Evolutionary conservation across 345 rosid species (phyloP).

Genomic region (Arabidopsis suecica): DNA sequence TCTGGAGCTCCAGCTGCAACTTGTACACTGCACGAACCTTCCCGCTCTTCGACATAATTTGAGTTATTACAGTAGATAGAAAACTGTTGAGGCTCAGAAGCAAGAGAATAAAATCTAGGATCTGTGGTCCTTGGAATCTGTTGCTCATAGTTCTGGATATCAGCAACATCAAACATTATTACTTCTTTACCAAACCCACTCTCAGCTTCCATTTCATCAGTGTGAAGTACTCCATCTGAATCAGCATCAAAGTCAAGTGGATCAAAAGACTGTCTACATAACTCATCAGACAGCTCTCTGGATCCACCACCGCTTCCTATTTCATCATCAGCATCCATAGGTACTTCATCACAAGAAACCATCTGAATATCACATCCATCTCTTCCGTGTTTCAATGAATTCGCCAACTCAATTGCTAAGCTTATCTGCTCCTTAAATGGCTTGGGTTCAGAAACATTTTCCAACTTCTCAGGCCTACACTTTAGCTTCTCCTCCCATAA

Average conservation of each 20-base stretch:
- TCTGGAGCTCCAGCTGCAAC: constrained; percentile 32
- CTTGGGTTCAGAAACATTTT: constrained; percentile 34
- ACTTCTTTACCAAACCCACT: constrained; percentile 45
- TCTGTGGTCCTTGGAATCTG: constrained; percentile 41
- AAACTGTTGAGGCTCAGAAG: constrained; percentile 50
- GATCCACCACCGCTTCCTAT: constrained; percentile 15
- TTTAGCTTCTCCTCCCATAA: constrained; percentile 31
- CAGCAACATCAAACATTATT: constrained; percentile 50
- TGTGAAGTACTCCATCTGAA: constrained; percentile 48
- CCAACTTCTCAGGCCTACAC: constrained; percentile 38
- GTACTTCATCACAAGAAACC: constrained; percentile 43
- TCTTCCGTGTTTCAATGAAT: constrained; percentile 36
- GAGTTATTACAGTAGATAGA: constrained; percentile 19
- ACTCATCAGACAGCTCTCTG: constrained; percentile 24
- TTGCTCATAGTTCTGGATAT: constrained; percentile 37
- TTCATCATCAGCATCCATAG: constrained; percentile 27
- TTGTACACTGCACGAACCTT: constrained; percentile 31
- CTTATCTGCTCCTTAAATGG: constrained; percentile 40
- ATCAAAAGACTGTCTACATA: constrained; percentile 33
- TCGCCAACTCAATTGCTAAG: constrained; percentile 49
- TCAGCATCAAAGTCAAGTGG: constrained; percentile 39
- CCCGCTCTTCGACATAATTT: background rate
- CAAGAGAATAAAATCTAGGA: constrained; percentile 47
- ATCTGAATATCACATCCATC: constrained; percentile 41
- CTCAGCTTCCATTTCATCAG: constrained; percentile 43